Evolutionary conservation across 257 asterid species (phyloP).

Genomic region (Petunia secreta): DNA sequence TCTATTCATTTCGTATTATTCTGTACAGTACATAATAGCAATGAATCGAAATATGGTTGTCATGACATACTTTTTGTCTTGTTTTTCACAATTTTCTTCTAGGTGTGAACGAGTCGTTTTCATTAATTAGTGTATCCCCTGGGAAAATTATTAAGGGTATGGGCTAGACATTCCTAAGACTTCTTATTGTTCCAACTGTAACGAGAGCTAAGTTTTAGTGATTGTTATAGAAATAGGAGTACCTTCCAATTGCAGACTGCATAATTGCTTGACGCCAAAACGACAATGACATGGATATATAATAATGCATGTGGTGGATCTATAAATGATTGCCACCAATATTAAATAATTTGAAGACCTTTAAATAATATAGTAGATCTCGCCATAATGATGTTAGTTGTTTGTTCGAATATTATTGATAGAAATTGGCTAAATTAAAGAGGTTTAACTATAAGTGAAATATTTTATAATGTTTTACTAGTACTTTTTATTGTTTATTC

Average conservation of each 20-base stretch:
- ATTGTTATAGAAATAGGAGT: background rate
- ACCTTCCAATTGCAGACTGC: background rate
- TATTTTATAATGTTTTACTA: too few species aligned
- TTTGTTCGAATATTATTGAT: too few species aligned
- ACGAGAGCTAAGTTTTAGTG: background rate
- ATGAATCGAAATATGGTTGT: conserved; percentile 4
- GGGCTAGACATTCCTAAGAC: background rate
- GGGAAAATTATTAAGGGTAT: background rate
- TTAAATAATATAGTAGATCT: too few species aligned
- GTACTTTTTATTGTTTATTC: too few species aligned
- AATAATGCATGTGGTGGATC: background rate
- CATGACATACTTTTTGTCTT: background rate
- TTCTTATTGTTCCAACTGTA: background rate
- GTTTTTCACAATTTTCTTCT: background rate
- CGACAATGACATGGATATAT: background rate
- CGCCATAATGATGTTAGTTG: too few species aligned
- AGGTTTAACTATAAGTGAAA: too few species aligned
- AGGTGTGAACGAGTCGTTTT: background rate
- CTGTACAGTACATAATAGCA: background rate
- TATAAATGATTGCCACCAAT: background rate
- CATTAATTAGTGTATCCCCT: background rate
- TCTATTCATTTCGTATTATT: background rate
- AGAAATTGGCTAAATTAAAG: too few species aligned
- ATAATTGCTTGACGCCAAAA: background rate
- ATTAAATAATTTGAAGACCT: background rate